phyloP scores from a whole-genome alignment of 495 filamentous ascomycete genomes.

The Talaromyces proteolyticus region DNA sequence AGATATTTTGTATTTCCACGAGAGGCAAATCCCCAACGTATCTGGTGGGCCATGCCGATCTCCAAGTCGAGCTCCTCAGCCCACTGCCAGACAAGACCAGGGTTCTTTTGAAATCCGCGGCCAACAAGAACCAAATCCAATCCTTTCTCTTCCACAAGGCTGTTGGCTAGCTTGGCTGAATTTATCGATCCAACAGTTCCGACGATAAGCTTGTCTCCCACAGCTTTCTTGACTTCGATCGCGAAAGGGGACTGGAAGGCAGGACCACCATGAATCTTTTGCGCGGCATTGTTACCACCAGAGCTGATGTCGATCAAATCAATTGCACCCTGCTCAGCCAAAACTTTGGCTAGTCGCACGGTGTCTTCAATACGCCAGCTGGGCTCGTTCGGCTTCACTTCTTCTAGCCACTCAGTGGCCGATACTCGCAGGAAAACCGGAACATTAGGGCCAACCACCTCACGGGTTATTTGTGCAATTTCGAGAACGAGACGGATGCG shows the following conservation, averaged over 20 bases:
- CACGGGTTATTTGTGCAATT: conserved; percentile 6
- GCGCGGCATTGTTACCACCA: conserved; percentile 48
- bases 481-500: conserved; percentile 23
- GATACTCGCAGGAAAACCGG: conserved; percentile 57
- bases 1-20: conserved; percentile 5
- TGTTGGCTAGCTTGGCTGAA: conserved; percentile 33
- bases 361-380: conserved; percentile 57
- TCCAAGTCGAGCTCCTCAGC: conserved; percentile 57
- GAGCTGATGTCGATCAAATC: conserved; percentile 64
- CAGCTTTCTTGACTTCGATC: conserved; percentile 52
- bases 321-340: conserved; percentile 51
- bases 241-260: conserved; percentile 67
- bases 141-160: conserved; percentile 36
- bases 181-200: conserved; percentile 47
- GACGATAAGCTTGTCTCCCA: conserved; percentile 38
- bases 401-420: conserved; percentile 59
- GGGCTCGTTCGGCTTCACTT: conserved; percentile 28
- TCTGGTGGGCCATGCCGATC: conserved; percentile 57
- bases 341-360: conserved; percentile 49
- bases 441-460: conserved; percentile 24
- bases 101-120: conserved; percentile 55
- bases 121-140: conserved; percentile 45
- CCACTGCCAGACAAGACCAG: conserved; percentile 56
- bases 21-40: conserved; percentile 43
- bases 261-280: conserved; percentile 42